Evolutionary conservation across 1,139 yeast genomes (phyloP), one percentile per base, ranked within the genome.

Genomic region (Sugiyamaella neomexicana): DNA sequence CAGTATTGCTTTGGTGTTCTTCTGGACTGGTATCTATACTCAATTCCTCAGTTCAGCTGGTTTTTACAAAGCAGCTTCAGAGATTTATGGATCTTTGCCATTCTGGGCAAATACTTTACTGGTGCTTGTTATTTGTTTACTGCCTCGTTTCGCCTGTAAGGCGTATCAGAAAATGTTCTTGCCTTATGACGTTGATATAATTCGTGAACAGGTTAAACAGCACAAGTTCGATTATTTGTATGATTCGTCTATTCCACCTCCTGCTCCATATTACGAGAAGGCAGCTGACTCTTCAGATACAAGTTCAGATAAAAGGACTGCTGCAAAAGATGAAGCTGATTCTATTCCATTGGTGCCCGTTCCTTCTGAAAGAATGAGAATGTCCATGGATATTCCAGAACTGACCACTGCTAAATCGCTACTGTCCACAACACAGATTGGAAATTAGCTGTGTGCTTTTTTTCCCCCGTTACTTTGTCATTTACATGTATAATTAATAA

Each of bases 21-120:
- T 81, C 48, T 91, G 98, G 98, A 88, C 97, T 0, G 97, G 97
- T 53, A 77, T 91, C 53, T 93, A 97, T 91, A 82, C 96, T 1
- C 76, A 85, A 25, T 72, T 81, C 9, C 59, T 77, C 7, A 72
- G 77, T 47, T 80, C 95, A 49, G 78, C 75, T 8, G 95, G 86
- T 65, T 88, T 89, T 63, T 93, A 86, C 74, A 81, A 85, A 66
- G 83, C 90, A 23, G 97, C 89, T 1, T 77, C 82, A 1, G 84
- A 83, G 65, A 77, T 87, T 47, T 90, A 87, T 70, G 93, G 95
- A 2, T 71, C 83, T 16, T 76, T 84, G 1, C 68, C 83, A 3
- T 90, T 83, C 70, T 93, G 98, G 98, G 90, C 89, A 0, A 82
- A 86, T 63, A 71, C 85, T 47, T 77, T 86, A 61, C 76, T 87